Evolutionary conservation across 345 rosid species (phyloP), one percentile per base, ranked within the genome.

Genomic region (Heritiera fomes): DNA sequence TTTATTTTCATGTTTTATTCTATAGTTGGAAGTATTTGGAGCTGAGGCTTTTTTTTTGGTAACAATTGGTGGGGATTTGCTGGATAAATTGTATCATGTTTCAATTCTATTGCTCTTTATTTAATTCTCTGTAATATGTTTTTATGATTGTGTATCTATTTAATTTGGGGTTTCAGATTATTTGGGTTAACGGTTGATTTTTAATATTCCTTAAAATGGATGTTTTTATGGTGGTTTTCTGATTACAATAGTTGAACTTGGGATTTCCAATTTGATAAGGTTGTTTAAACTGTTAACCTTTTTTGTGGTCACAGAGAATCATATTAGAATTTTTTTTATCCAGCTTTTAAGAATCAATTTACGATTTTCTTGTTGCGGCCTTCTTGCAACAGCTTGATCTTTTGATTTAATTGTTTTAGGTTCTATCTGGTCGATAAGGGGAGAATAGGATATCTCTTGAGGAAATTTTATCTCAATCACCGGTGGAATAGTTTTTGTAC

Each of bases 221-320:
- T n/a, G 71, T 73, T 41, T 64, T 41, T 3, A 49, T 78, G 86
- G 77, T 79, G 28, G 28, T 23, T 23, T 23, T 23, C 28, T 23
- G 28, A 23, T 23, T 23, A 23, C 28, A 23, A 23, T 23, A 23
- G 28, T 23, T 23, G 28, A 23, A 23, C 28, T 23, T 87, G 77
- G 84, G 65, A 41, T 78, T 80, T 23, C 79, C 78, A 41, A 70
- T 68, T 75, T 84, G 80, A 73, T 82, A 77, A 80, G 85, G 78
- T 75, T 83, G 75, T 79, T 77, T 81, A 53, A 49, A 41, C 70
- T 38, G 60, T 76, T 81, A 73, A 3, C 28, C 28, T 23, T 23
- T 23, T 23, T 23, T 23, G 28, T 23, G 28, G 28, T 23, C 28
- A 23, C 0, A 23, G 0, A 23, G 28, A 23, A 23, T 23, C 28